These are phyloP conservation scores for Mycena galericulata DNA, from an alignment of 768 basidiomycete species.

Conservation along the genomic window DNA sequence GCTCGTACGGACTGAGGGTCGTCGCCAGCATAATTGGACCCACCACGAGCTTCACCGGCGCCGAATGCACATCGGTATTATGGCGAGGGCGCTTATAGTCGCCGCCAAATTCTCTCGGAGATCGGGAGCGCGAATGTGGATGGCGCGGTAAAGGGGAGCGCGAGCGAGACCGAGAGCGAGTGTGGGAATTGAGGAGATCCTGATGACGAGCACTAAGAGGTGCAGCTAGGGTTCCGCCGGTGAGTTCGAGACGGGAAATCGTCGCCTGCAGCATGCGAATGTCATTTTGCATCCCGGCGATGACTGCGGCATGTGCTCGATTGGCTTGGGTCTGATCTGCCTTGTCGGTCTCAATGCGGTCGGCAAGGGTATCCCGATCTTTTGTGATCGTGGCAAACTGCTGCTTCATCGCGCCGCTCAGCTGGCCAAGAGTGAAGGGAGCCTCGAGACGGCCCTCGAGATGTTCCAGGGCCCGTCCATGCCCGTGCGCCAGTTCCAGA, in stretches of 20 bases:
- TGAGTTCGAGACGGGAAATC: not conserved
- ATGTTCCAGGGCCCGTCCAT: no score
- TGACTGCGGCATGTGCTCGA: not conserved
- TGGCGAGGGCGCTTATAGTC: not conserved
- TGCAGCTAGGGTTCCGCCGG: not conserved
- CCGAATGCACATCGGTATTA: not conserved
- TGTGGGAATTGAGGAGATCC: not conserved
- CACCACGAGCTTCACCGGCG: not conserved
- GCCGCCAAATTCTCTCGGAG: no score
- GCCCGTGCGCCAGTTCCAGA: no score
- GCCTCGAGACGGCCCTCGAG: not conserved
- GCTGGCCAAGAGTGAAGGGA: not conserved
- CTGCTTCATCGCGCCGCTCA: not conserved
- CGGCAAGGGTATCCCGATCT: not conserved
- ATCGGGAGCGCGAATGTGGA: not conserved
- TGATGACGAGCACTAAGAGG: not conserved
- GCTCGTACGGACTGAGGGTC: not conserved
- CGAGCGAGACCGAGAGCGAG: no score
- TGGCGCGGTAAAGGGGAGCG: not conserved
- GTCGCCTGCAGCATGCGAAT: not conserved
- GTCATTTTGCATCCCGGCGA: not conserved
- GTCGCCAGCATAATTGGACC: not conserved
- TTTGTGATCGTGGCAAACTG: not conserved
- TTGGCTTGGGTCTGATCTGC: not conserved
- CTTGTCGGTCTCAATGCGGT: not conserved